These are phyloP conservation scores for Amanita polypyramis DNA, from an alignment of 768 basidiomycete species.

Conservation along the genomic window DNA sequence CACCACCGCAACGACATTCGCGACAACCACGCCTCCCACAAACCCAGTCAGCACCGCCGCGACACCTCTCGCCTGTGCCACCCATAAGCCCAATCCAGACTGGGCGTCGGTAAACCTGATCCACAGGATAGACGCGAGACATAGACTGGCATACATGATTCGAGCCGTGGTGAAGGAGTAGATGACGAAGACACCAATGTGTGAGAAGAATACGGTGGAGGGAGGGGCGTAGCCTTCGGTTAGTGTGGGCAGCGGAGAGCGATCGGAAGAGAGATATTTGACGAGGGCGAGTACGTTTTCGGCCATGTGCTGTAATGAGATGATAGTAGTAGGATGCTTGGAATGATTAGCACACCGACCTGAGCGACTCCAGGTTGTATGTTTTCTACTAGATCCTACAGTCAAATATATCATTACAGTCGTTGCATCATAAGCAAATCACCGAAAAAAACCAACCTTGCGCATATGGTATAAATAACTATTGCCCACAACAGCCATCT, in stretches of 20 bases:
- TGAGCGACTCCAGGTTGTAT: slow-evolving; percentile 78
- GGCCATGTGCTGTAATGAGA: slow-evolving; percentile 70
- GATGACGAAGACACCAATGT: slow-evolving; percentile 56
- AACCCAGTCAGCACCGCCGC: slow-evolving; percentile 41
- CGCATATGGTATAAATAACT: slow-evolving; percentile 93
- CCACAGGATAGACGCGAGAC: slow-evolving; percentile 34
- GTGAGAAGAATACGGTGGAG: slow-evolving; percentile 68
- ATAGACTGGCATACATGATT: slow-evolving; percentile 45
- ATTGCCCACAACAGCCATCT: slow-evolving; percentile 90
- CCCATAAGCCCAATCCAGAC: slow-evolving; percentile 18
- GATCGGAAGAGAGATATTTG: slow-evolving; percentile 56
- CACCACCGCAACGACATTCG: slow-evolving; percentile 63
- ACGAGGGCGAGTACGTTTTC: slow-evolving; percentile 80
- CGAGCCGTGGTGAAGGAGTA: slow-evolving; percentile 70
- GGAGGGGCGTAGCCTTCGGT: slow-evolving; percentile 41
- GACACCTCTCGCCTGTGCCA: slow-evolving; percentile 31
- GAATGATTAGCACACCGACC: slow-evolving; percentile 14
- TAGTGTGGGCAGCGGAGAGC: slow-evolving; percentile 60
- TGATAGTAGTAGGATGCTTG: not conserved
- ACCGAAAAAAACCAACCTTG: slow-evolving; percentile 34
- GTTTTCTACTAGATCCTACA: slow-evolving; percentile 69
- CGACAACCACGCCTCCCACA: slow-evolving; percentile 45
- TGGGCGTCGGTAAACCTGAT: slow-evolving; percentile 18
- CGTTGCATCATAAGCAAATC: not conserved
- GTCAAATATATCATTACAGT: not conserved